Evolutionary conservation across 805 yeast species (phyloP), one percentile per base, ranked within the genome.

Genomic region (Sungouiella blattae): DNA sequence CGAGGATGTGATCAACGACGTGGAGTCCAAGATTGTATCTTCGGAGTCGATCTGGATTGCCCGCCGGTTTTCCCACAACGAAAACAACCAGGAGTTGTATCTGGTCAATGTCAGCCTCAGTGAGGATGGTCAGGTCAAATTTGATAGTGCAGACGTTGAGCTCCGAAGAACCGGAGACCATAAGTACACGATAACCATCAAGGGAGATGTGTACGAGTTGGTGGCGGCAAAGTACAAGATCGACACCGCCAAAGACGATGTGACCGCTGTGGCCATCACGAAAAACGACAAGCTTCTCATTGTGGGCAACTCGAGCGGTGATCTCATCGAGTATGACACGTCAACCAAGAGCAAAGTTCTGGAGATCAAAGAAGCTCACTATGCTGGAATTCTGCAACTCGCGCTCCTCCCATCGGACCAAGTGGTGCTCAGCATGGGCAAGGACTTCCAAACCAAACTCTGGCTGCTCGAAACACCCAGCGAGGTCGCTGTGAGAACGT

Each of bases 381-480:
- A 52, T 18, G 47, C 63, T 20, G 73, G 75, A 30, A 62, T 83
- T 1, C 50, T 66, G 0, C 57, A 63, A 3, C 47, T 73, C 2
- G 28, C 40, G 35, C 69, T 79, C 35, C 83, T 85, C 52, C 87
- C 93, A 0, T 77, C 86, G 11, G 77, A 78, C 3, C 60, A 72
- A 47, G 93, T 81, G 11, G 49, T 78, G 1, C 48, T 83, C 16
- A 71, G 83, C 1, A 66, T 73, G 4, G 83, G 87, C 1, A 53
- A 64, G 16, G 94, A 86, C 55, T 65, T 67, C 59, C 69, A 59
- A 34, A 58, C 80, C 27, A 78, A 78, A 49, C 50, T 86, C 4
- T 84, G 91, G 89, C 71, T 77, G 17, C 11, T 43, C 11, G 21
- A 23, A n/a, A 7, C 4, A 3, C 20, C 31, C 6, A 51, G 68